phyloP scores from a whole-genome alignment of 768 basidiomycete genomes.

The Clavulina sp. region DNA sequence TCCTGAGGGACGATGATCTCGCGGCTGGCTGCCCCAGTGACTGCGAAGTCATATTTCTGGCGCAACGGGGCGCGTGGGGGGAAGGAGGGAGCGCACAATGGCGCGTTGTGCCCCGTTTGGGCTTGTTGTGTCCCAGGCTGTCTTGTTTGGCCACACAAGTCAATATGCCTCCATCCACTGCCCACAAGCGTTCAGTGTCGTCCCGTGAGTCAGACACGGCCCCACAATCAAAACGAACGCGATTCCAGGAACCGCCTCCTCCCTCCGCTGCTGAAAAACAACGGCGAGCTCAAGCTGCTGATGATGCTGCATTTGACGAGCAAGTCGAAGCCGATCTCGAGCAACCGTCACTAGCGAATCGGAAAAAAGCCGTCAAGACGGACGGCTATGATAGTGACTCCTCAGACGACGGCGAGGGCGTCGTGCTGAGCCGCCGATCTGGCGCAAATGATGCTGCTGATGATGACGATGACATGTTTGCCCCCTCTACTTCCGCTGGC shows the following conservation, averaged over 20 bases:
- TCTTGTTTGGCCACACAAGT: no score
- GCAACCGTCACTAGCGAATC: constrained; percentile 31
- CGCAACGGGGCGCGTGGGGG: no score
- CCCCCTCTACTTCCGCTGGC: constrained; percentile 32
- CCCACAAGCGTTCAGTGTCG: no score
- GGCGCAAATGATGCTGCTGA: constrained; percentile 29
- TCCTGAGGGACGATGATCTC: no score
- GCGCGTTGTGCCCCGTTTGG: no score
- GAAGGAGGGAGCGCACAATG: no score
- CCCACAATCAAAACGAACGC: constrained; percentile 7
- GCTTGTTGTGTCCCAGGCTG: no score
- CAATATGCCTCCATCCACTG: no score
- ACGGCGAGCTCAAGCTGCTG: neutral
- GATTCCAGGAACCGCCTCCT: constrained; percentile 7
- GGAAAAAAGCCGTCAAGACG: constrained; percentile 59
- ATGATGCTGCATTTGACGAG: constrained; percentile 2
- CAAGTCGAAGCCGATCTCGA: constrained; percentile 8
- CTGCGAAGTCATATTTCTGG: no score
- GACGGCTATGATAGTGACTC: constrained; percentile 92
- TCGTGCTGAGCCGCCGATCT: constrained; percentile 57
- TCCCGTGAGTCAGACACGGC: no score
- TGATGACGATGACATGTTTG: constrained; percentile 62
- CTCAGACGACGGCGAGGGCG: constrained; percentile 87
- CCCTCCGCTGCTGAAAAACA: no score
- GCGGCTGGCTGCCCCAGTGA: no score